phyloP scores from a whole-genome alignment of 2,329 filamentous ascomycete genomes.

The Exutisphaerella laricina region DNA sequence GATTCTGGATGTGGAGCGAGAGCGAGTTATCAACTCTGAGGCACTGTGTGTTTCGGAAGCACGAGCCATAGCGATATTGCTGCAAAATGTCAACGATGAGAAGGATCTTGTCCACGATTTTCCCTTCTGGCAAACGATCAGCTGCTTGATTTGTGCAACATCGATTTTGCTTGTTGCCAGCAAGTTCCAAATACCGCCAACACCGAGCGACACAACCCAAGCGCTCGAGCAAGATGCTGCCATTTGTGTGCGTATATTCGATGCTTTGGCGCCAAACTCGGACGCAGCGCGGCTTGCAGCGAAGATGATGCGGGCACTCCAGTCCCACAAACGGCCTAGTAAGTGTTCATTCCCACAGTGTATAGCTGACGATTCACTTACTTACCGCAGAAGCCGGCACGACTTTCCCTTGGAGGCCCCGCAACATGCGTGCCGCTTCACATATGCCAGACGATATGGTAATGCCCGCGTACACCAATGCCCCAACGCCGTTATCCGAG shows the following conservation, averaged over 20 bases:
- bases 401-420: not conserved
- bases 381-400: too few relatives aligned
- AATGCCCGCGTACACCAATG: not conserved
- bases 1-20: not conserved
- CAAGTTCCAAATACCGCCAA: constrained; percentile 2
- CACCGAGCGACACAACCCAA: not conserved
- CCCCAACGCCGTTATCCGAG: not conserved
- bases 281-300: constrained; percentile 8
- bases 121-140: constrained; percentile 10
- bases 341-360: not conserved
- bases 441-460: not conserved
- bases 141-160: constrained; percentile 8
- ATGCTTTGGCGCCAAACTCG: constrained; percentile 5
- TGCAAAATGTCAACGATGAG: constrained; percentile 4
- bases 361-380: not conserved
- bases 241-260: constrained; percentile 7
- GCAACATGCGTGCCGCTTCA: constrained; percentile 1
- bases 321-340: constrained; percentile 3
- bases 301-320: constrained; percentile 11
- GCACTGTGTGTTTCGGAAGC: constrained; percentile 10
- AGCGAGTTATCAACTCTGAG: constrained; percentile 7
- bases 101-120: constrained; percentile 7
- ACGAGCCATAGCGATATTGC: constrained; percentile 8
- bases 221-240: constrained; percentile 8
- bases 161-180: constrained; percentile 12